phyloP scores from a whole-genome alignment of 2,329 filamentous ascomycete species.

The Fusarium haematococcum region DNA sequence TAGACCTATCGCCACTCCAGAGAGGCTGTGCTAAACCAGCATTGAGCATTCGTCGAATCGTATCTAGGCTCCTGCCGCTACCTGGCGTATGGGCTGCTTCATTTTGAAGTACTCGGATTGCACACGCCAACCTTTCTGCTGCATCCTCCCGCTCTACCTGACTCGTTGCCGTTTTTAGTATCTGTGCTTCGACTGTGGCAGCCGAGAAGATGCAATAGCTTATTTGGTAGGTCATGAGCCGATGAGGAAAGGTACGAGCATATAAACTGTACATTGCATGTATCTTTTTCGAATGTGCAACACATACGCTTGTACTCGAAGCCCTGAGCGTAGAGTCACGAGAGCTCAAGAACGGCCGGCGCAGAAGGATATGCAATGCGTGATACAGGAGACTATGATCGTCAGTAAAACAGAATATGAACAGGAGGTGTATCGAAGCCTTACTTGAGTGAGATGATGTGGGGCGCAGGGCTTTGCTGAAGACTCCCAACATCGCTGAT shows the following conservation, averaged over 20 bases:
- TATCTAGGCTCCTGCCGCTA: neutral
- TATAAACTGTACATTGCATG: conserved; percentile 19
- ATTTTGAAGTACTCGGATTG: neutral
- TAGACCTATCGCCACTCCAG: neutral
- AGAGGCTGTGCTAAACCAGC: neutral
- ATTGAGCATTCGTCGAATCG: neutral
- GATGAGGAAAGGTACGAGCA: conserved; percentile 30
- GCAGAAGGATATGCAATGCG: neutral
- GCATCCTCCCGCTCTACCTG: neutral
- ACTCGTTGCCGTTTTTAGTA: conserved; percentile 2
- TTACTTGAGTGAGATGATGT: neutral
- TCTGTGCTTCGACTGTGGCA: conserved; percentile 23
- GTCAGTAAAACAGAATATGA: neutral
- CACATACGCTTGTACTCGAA: neutral
- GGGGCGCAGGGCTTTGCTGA: neutral
- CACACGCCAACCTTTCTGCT: neutral
- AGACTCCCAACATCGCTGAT: neutral
- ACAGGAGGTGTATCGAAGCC: neutral
- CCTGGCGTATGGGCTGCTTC: neutral
- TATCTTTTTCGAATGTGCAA: neutral
- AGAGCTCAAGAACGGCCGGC: neutral
- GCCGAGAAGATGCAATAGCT: conserved; percentile 40
- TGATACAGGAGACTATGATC: neutral
- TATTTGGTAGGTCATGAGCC: conserved; percentile 39
- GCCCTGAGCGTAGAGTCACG: neutral